A percentile compares a stretch with the other conserved stretches of the same genome.
These are phyloP conservation scores for Penicillium waksmanii DNA, from an alignment of 495 filamentous ascomycete species.

Conservation along the genomic window DNA sequence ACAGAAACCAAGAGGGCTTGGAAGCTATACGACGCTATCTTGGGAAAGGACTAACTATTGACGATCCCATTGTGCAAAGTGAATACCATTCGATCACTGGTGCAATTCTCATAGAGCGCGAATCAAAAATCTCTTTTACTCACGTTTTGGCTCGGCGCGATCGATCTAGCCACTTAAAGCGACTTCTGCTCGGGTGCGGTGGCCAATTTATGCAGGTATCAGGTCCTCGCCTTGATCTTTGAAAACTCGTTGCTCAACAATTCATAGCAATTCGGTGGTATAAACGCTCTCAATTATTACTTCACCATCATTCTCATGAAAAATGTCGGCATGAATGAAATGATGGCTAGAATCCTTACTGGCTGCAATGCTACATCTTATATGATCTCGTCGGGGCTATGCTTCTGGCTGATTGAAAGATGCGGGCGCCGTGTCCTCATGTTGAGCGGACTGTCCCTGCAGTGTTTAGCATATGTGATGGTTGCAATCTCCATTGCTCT, in stretches of 20 bases:
- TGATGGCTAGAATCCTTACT: background rate
- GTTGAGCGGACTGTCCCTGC: slow-evolving; percentile 50
- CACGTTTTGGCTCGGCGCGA: background rate
- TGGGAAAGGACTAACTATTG: background rate
- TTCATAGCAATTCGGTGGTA: background rate
- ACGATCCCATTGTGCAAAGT: background rate
- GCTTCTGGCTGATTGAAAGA: slow-evolving; percentile 73
- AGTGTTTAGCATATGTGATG: slow-evolving; percentile 26
- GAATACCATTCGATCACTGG: background rate
- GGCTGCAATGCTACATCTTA: slow-evolving; percentile 3
- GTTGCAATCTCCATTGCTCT: slow-evolving; percentile 37
- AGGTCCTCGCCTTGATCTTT: background rate
- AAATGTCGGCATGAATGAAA: background rate
- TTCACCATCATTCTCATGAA: background rate
- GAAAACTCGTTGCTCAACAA: background rate
- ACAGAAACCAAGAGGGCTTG: background rate
- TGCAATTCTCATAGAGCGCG: background rate
- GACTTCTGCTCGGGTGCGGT: background rate
- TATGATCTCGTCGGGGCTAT: slow-evolving; percentile 24
- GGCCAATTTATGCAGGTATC: background rate
- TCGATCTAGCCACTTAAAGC: background rate
- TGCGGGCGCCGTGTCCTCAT: slow-evolving; percentile 67
- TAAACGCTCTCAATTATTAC: background rate
- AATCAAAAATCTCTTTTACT: background rate
- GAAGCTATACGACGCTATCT: background rate